Conservation (phyloP, 345 rosid genomes). For the Carallia pectinifolia region DNA sequence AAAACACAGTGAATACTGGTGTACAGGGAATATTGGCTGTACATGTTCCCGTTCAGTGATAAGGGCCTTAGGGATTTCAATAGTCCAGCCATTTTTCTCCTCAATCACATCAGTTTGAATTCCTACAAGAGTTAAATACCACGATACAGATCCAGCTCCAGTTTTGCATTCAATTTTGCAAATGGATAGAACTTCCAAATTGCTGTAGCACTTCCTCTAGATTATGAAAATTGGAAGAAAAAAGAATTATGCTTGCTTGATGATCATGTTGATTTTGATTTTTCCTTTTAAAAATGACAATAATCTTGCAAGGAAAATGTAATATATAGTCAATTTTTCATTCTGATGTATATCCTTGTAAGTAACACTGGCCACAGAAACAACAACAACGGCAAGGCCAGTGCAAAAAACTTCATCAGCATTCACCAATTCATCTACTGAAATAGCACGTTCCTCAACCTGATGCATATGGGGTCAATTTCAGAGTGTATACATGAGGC, state of each 20-base stretch:
- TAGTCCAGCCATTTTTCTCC: constrained; percentile 28
- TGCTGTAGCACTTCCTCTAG: no score
- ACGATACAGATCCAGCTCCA: constrained; percentile 2
- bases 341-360: constrained; percentile 32
- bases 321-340: background rate
- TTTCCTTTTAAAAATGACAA: background rate
- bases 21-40: no score
- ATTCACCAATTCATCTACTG: constrained; percentile 39
- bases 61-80: constrained; percentile 2
- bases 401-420: constrained; percentile 63
- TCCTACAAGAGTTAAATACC: constrained; percentile 23
- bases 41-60: background rate
- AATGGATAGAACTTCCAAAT: no score
- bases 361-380: constrained; percentile 44
- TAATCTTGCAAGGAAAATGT: background rate
- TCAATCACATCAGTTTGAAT: constrained; percentile 24
- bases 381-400: constrained; percentile 55
- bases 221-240: no score
- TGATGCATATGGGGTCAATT: constrained; percentile 5
- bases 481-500: background rate
- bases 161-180: constrained; percentile 24
- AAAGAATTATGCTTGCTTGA: background rate
- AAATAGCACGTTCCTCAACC: constrained; percentile 43
- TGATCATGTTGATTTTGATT: background rate
- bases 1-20: no score